These are phyloP conservation scores for Paecilomyces sp. DNA, from an alignment of 2,329 filamentous ascomycete genomes.

Conservation along the genomic window DNA sequence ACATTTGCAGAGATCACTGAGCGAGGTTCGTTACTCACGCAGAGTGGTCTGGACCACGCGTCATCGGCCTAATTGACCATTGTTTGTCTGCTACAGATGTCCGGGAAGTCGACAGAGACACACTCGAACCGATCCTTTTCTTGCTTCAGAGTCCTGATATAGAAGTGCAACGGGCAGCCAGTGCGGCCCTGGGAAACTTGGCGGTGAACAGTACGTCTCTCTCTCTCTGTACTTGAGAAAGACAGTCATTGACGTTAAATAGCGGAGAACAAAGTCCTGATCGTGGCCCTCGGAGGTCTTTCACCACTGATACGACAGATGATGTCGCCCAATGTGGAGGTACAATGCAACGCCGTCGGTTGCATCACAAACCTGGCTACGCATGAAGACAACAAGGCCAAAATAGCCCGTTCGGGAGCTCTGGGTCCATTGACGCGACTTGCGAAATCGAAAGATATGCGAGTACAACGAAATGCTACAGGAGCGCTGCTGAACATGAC, in stretches of 20 bases:
- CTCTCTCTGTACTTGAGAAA: conserved; percentile 7
- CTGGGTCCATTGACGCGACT: conserved; percentile 83
- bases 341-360: conserved; percentile 97
- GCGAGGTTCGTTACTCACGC: conserved; percentile 57
- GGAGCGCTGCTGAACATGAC: conserved; percentile 98
- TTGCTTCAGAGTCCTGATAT: conserved; percentile 92
- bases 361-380: conserved; percentile 98
- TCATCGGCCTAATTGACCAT: conserved; percentile 1
- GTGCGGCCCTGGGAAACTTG: conserved; percentile 89
- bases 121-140: conserved; percentile 91
- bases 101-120: conserved; percentile 87
- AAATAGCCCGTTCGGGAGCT: conserved; percentile 91
- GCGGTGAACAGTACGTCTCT: conserved; percentile 80
- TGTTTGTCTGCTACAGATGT: conserved; percentile 60
- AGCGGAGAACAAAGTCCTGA: conserved; percentile 98
- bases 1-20: conserved; percentile 99
- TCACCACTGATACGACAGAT: conserved; percentile 93
- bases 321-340: conserved; percentile 96
- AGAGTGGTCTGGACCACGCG: not conserved
- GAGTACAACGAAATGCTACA: conserved; percentile 94
- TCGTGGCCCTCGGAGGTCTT: conserved; percentile 85
- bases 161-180: conserved; percentile 93
- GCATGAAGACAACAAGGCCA: conserved; percentile 98
- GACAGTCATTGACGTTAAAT: conserved; percentile 35
- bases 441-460: conserved; percentile 97